Evolutionary conservation across 441 rosid species (phyloP).

Genomic region (Iberis amara): DNA sequence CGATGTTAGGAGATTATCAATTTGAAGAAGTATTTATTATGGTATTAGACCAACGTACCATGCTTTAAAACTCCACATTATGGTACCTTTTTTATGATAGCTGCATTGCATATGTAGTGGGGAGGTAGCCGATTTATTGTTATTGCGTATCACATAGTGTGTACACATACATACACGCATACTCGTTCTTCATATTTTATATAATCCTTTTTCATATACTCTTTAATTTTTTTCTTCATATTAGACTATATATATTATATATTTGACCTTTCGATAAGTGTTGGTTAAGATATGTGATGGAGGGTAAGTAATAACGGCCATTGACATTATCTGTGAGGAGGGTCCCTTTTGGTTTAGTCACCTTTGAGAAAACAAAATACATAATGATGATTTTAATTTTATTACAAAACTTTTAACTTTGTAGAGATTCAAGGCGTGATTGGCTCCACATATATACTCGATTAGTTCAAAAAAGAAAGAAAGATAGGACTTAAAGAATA

Average conservation of each 20-base stretch:
- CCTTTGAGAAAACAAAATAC: slow-evolving; percentile 5
- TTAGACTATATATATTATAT: neutral
- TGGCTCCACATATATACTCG: slow-evolving; percentile 23
- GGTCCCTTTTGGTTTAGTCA: slow-evolving; percentile 23
- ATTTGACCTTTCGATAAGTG: slow-evolving; percentile 7
- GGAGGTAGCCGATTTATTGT: slow-evolving; percentile 16
- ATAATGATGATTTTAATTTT: slow-evolving; percentile 8
- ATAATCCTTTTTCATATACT: neutral
- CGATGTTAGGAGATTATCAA: slow-evolving; percentile 9
- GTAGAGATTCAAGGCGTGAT: slow-evolving; percentile 28
- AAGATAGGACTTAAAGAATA: neutral
- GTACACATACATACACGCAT: neutral
- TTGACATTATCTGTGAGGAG: slow-evolving; percentile 17
- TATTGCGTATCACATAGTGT: slow-evolving; percentile 2
- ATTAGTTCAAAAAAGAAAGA: neutral
- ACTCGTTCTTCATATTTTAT: neutral
- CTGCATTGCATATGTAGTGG: slow-evolving; percentile 10
- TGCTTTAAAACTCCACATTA: slow-evolving; percentile 1
- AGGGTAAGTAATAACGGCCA: slow-evolving; percentile 6
- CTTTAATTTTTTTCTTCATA: neutral
- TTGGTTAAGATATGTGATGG: slow-evolving; percentile 19
- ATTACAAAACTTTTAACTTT: slow-evolving; percentile 18
- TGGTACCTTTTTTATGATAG: slow-evolving; percentile 1
- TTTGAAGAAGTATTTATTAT: neutral
- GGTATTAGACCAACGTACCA: slow-evolving; percentile 20